Conservation (phyloP, 2,329 filamentous ascomycete genomes). For the Venturiaceae sp. region DNA sequence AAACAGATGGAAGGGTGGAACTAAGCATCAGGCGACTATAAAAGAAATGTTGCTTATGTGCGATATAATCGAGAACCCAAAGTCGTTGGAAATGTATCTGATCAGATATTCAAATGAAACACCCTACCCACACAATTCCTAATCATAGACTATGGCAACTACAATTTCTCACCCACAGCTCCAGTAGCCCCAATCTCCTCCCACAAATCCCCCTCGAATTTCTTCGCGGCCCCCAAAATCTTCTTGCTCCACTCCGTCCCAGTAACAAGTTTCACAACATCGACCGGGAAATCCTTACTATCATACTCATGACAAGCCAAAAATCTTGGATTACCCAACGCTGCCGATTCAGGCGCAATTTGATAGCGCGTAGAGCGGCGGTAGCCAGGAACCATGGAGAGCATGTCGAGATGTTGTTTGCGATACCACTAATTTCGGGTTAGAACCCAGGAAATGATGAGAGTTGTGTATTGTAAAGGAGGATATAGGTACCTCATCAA, state of each 20-base stretch:
- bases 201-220: constrained; percentile 13
- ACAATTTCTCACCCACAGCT: constrained; percentile 8
- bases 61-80: too few species aligned
- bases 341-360: constrained; percentile 6
- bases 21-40: too few species aligned
- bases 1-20: too few species aligned
- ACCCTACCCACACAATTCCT: too few species aligned
- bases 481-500: constrained; percentile 13
- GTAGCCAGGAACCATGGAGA: constrained; percentile 13
- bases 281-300: constrained; percentile 12
- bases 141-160: not conserved
- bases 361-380: constrained; percentile 15
- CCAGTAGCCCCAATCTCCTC: constrained; percentile 7
- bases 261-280: constrained; percentile 12
- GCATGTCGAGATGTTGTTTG: constrained; percentile 13
- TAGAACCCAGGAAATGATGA: not conserved
- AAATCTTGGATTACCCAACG: constrained; percentile 10
- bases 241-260: constrained; percentile 17
- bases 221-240: constrained; percentile 11
- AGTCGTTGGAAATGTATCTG: too few species aligned
- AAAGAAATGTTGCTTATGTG: too few species aligned
- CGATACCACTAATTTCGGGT: constrained; percentile 14
- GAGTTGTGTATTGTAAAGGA: not conserved
- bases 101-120: too few species aligned
- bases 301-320: constrained; percentile 16